Conservation (phyloP, 352 stramenopile species). For the Plasmopara viticola region DNA sequence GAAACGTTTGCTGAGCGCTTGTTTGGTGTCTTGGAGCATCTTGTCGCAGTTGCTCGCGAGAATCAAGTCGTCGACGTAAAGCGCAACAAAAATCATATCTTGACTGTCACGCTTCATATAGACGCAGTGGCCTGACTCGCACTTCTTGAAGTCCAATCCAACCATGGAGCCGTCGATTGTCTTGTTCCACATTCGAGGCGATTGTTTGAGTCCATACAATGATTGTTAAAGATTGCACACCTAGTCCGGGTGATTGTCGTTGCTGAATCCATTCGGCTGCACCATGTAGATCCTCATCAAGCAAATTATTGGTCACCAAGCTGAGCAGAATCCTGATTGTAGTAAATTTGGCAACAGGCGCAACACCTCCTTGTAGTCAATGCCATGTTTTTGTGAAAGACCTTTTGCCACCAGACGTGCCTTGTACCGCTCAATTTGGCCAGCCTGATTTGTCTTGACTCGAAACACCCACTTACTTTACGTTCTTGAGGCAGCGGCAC, state of each 20-base stretch:
- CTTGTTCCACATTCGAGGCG: slow-evolving; percentile 4
- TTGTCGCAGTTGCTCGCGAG: too few species aligned
- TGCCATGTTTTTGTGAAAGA: not conserved
- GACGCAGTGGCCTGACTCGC: not conserved
- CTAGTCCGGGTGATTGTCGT: not conserved
- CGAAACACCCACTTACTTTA: not conserved
- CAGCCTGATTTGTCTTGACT: not conserved
- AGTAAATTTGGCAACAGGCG: too few species aligned
- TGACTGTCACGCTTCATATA: not conserved
- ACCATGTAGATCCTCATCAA: not conserved
- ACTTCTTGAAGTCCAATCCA: not conserved
- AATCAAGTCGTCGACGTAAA: too few species aligned
- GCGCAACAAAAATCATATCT: too few species aligned
- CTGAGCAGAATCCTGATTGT: too few species aligned
- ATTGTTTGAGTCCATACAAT: slow-evolving; percentile 3
- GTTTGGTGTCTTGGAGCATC: too few species aligned
- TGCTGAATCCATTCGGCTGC: not conserved
- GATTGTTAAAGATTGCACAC: not conserved
- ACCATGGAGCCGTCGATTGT: slow-evolving; percentile 1
- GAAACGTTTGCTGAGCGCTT: too few species aligned
- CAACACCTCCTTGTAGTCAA: not conserved
- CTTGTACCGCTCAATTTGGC: not conserved
- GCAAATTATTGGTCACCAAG: not conserved
- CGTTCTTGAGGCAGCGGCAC: not conserved
- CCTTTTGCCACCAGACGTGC: not conserved